Percentiles rank a stretch among this genome's conserved stretches.
These are phyloP conservation scores for Thraustochytrium sp. DNA, from an alignment of 352 stramenopile genomes.

Conservation along the genomic window DNA sequence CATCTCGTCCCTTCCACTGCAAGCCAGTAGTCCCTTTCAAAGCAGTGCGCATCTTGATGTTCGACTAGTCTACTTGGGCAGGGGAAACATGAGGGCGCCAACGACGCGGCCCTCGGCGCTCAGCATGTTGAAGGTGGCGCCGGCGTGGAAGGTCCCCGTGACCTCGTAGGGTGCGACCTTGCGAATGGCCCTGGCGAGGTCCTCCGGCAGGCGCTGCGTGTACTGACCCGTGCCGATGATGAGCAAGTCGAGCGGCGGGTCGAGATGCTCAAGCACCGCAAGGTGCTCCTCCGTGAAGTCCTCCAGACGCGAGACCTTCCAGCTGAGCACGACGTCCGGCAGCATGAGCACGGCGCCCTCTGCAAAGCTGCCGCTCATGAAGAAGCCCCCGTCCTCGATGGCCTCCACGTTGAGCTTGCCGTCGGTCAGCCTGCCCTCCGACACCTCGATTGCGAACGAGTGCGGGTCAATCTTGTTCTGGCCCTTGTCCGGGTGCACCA, in stretches of 20 bases:
- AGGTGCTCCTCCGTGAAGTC: conserved; percentile 10
- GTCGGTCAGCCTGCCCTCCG: background rate
- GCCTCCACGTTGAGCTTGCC: background rate
- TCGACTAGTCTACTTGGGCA: background rate
- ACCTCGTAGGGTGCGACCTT: conserved; percentile 13
- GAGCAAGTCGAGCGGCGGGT: conserved; percentile 15
- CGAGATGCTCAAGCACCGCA: background rate
- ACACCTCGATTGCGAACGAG: conserved; percentile 31
- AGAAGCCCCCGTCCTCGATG: conserved; percentile 1
- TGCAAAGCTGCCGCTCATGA: background rate
- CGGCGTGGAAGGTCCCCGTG: conserved; percentile 60
- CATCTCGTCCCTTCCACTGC: no score
- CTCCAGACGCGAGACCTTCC: background rate
- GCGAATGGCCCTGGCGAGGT: background rate
- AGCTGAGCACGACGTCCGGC: background rate
- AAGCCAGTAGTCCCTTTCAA: background rate
- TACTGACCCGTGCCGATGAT: conserved; percentile 3
- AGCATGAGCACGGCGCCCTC: background rate
- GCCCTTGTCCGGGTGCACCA: conserved; percentile 37
- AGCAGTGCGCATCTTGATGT: background rate
- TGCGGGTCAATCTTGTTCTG: conserved; percentile 22
- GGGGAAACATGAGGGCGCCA: conserved; percentile 60
- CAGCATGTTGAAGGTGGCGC: conserved; percentile 81
- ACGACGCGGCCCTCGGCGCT: conserved; percentile 76
- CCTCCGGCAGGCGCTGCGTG: background rate